phyloP scores from a whole-genome alignment of 169 alveolate genomes.

The Babesia divergens region DNA sequence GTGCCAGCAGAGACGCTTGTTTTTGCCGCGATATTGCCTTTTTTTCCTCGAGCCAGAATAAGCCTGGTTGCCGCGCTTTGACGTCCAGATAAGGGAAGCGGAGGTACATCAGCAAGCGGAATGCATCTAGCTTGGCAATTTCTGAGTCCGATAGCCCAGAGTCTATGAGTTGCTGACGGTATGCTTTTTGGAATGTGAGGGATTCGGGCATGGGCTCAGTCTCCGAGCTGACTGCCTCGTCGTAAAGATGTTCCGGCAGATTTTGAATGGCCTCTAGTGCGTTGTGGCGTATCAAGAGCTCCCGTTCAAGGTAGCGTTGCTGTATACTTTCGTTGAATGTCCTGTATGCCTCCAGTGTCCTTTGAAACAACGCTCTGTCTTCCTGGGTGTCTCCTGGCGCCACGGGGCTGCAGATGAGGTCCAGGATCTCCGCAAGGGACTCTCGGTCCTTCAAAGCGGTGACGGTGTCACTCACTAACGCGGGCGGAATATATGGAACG shows the following conservation, averaged over 20 bases:
- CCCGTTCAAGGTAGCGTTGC: slow-evolving; percentile 30
- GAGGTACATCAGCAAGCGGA: slow-evolving; percentile 66
- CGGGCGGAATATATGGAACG: slow-evolving; percentile 76
- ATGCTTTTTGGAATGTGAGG: slow-evolving; percentile 53
- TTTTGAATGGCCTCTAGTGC: slow-evolving; percentile 49
- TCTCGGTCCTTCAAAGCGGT: slow-evolving; percentile 67
- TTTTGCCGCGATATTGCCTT: slow-evolving; percentile 73
- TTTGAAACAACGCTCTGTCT: slow-evolving; percentile 68
- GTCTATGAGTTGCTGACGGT: slow-evolving; percentile 56
- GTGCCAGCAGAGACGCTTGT: slow-evolving; percentile 70
- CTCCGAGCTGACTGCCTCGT: slow-evolving; percentile 62
- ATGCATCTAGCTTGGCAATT: slow-evolving; percentile 66
- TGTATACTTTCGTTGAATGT: slow-evolving; percentile 23
- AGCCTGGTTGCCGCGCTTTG: slow-evolving; percentile 67
- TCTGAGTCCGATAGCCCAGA: slow-evolving; percentile 60
- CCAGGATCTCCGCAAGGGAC: slow-evolving; percentile 66
- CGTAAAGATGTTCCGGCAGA: slow-evolving; percentile 61
- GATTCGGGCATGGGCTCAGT: slow-evolving; percentile 60
- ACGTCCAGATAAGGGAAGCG: slow-evolving; percentile 71
- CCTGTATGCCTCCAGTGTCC: slow-evolving; percentile 59
- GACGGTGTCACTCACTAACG: slow-evolving; percentile 71
- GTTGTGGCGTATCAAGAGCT: slow-evolving; percentile 14
- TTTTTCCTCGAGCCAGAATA: slow-evolving; percentile 76
- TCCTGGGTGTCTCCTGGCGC: slow-evolving; percentile 65
- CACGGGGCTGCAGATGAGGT: slow-evolving; percentile 72